Evolutionary conservation across 2,329 filamentous ascomycete species (phyloP).

Genomic region (Diaporthe sp.): DNA sequence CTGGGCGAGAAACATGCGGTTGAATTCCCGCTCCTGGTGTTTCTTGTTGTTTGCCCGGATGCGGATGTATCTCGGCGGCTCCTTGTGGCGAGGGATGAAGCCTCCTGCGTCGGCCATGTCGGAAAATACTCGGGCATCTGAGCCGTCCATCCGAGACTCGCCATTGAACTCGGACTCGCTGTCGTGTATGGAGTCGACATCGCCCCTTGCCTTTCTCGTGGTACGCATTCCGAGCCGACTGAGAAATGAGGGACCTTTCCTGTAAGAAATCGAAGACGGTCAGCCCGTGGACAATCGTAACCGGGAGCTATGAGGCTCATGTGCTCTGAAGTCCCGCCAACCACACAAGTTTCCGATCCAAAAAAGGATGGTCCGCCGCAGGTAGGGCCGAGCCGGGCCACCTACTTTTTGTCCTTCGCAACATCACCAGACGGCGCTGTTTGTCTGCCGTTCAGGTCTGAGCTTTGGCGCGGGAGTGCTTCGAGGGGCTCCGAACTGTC

Average conservation of each 20-base stretch:
- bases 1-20: conserved; percentile 91
- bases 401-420: conserved; percentile 76
- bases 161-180: conserved; percentile 80
- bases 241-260: conserved; percentile 91
- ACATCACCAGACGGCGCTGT: conserved; percentile 53
- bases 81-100: conserved; percentile 88
- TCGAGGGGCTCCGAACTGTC: conserved; percentile 62
- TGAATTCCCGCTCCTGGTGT: conserved; percentile 75
- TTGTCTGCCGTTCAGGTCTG: conserved; percentile 57
- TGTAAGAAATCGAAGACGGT: conserved; percentile 53
- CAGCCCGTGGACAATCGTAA: background rate
- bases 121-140: conserved; percentile 86
- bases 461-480: conserved; percentile 53
- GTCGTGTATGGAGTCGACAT: conserved; percentile 60
- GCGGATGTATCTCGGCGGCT: conserved; percentile 91
- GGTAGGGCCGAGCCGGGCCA: conserved; percentile 40
- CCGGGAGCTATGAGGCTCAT: background rate
- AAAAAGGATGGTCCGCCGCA: background rate
- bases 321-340: background rate
- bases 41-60: conserved; percentile 87
- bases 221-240: conserved; percentile 82
- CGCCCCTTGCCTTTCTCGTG: conserved; percentile 79
- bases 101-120: conserved; percentile 79
- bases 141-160: conserved; percentile 79
- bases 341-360: background rate